Percentiles rank a stretch among this genome's conserved stretches.
These are phyloP conservation scores for Nigrospora sphaerica DNA, from an alignment of 2,329 filamentous ascomycete genomes.

Conservation along the genomic window DNA sequence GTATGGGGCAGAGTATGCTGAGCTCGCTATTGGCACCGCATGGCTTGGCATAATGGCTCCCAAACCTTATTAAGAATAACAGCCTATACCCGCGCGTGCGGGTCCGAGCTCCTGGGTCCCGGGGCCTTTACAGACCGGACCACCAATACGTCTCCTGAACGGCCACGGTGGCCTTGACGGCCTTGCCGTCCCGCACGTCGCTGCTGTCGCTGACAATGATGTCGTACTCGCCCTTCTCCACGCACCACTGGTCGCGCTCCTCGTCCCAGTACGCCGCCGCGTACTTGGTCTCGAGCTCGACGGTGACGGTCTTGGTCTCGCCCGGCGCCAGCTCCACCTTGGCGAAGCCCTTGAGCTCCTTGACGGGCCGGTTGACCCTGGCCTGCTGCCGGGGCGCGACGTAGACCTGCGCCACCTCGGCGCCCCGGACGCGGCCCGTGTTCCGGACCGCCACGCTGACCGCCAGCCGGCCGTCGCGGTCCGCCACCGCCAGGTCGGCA, in stretches of 20 bases:
- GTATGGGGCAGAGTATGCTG: too few relatives aligned
- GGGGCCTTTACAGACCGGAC: conserved; percentile 46
- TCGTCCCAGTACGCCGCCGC: conserved; percentile 67
- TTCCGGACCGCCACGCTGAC: conserved; percentile 44
- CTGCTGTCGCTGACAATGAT: conserved; percentile 55
- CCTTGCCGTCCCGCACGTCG: conserved; percentile 33
- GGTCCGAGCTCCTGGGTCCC: too few relatives aligned
- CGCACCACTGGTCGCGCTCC: conserved; percentile 55
- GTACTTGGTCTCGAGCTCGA: conserved; percentile 55
- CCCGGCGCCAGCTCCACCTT: conserved; percentile 47
- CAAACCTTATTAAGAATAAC: too few relatives aligned
- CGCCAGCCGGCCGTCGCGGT: conserved; percentile 46
- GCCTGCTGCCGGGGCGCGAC: conserved; percentile 38
- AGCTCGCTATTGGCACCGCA: too few relatives aligned
- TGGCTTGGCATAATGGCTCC: too few relatives aligned
- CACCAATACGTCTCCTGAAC: conserved; percentile 60
- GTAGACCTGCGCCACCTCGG: conserved; percentile 52
- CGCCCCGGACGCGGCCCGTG: conserved; percentile 40
- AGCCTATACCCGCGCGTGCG: too few relatives aligned
- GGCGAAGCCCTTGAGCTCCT: conserved; percentile 55
- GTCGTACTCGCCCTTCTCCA: conserved; percentile 58
- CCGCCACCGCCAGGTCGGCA: conserved; percentile 19
- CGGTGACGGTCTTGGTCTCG: conserved; percentile 39
- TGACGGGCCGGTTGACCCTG: conserved; percentile 33
- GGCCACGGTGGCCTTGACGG: conserved; percentile 44